Conservation (phyloP, 192 early-diverging fungal genomes). For the Chytriomyces confervae region DNA sequence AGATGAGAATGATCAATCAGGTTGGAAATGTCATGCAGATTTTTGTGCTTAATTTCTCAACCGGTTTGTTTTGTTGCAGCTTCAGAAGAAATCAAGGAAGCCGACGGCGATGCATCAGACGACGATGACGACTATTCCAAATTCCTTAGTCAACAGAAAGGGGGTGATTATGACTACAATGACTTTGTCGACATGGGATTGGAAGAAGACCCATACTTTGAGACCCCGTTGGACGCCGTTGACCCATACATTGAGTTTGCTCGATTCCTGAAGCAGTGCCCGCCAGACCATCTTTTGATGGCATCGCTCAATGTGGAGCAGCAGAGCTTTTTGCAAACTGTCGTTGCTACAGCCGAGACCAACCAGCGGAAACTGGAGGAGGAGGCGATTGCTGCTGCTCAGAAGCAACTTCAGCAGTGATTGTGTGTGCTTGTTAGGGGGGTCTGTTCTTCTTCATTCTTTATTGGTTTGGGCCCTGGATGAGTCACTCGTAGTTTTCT, state of each 20-base stretch:
- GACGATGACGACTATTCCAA: conserved; percentile 36
- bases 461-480: neutral
- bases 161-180: conserved; percentile 3
- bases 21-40: neutral
- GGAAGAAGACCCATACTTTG: conserved; percentile 37
- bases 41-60: neutral
- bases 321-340: conserved; percentile 24
- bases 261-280: conserved; percentile 26
- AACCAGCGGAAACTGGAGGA: conserved; percentile 26
- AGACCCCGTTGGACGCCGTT: conserved; percentile 35
- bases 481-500: too few relatives aligned
- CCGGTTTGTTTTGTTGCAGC: conserved; percentile 1
- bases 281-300: conserved; percentile 20
- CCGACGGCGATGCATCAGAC: conserved; percentile 30
- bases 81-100: conserved; percentile 28
- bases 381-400: neutral
- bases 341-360: conserved; percentile 17
- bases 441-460: neutral
- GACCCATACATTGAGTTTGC: conserved; percentile 41
- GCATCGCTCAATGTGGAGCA: conserved; percentile 27
- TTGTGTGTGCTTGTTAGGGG: neutral
- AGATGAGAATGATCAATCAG: conserved; percentile 7
- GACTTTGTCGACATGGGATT: conserved; percentile 27
- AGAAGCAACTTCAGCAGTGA: neutral
- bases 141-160: conserved; percentile 12